Base-by-base conservation (phyloP, 2,329 filamentous ascomycete species). In the Byssoonygena ceratinophila region DNA sequence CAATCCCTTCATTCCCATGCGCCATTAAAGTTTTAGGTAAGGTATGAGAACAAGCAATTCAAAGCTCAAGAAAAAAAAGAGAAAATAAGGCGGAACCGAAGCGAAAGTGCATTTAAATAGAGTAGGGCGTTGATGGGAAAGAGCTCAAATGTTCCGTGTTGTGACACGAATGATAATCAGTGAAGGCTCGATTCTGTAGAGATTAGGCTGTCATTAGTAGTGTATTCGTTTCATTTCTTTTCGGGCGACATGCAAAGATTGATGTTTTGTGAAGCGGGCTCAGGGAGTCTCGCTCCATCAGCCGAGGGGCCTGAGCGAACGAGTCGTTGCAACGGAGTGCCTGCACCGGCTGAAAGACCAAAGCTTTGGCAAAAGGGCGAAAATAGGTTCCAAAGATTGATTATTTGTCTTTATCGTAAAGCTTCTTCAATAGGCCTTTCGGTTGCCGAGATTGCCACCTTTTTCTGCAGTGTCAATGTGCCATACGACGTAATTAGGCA, bases 401-500 rank as follows among this genome's bases (percentile, higher is more conserved):
- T 32, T 11, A 31, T 32, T 11, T 29, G 9, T 5, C 32, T 45
- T 18, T n/a, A 12, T 7, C 44, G 7, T 4, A 32, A 20, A 16
- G 27, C 4, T 9, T 34, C 9, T 1, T 47, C 20, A 52, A 47
- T 52, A 52, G n/a, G 68, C 68, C 57, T 68, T 68, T 58, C 67
- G 66, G 39, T 60, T 58, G 53, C 67, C 67, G 18, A 71, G 63
- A 54, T 97, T 97, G 31, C 89, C 88, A 31, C 82, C 80, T 76
- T 96, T 95, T 75, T 98, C 92, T 53, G 90, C 82, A 1, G 92
- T 98, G 68, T 98, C 92, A 63, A 95, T 87, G 67, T 98, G 92
- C 92, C 92, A 98, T 54, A 98, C 91, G 47, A 98, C 84, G 67
- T 98, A 98, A 69, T 98, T 98, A 39, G 91, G 92, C 52, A 98